Evolutionary conservation across 192 early-diverging fungal species (phyloP).

Genomic region (Chytriomyces sp.): DNA sequence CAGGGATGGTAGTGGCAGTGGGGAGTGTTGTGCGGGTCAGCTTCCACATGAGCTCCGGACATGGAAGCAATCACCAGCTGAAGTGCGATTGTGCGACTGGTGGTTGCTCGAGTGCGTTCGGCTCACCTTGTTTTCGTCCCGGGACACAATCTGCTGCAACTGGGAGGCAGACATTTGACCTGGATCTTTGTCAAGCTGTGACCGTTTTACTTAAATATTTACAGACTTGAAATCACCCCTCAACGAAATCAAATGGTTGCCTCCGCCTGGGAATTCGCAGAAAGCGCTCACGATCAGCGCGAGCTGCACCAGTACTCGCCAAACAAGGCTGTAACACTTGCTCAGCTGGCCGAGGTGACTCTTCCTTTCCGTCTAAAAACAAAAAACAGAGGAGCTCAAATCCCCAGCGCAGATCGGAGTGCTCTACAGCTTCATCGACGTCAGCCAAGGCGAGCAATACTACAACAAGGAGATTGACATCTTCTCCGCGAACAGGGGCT

Average conservation of each 20-base stretch:
- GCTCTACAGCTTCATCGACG: slow-evolving; percentile 67
- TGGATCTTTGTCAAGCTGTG: background rate
- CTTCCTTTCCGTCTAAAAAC: background rate
- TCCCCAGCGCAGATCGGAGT: slow-evolving; percentile 63
- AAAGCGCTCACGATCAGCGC: slow-evolving; percentile 1
- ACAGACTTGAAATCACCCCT: background rate
- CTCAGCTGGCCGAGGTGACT: slow-evolving; percentile 59
- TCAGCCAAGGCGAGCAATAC: slow-evolving; percentile 47
- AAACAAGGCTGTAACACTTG: slow-evolving; percentile 64
- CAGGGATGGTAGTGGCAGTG: too few relatives aligned
- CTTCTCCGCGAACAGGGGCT: slow-evolving; percentile 74
- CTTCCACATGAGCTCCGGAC: too few relatives aligned
- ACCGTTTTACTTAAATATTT: background rate
- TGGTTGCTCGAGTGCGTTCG: background rate
- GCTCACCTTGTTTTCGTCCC: slow-evolving; percentile 19
- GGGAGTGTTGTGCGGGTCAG: too few relatives aligned
- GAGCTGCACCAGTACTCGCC: slow-evolving; percentile 72
- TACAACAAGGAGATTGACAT: slow-evolving; percentile 65
- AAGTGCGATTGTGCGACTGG: too few relatives aligned
- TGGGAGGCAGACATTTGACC: background rate
- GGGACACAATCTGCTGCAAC: background rate
- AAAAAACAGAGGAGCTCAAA: background rate
- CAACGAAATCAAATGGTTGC: background rate
- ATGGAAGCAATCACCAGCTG: too few relatives aligned
- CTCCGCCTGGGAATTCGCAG: slow-evolving; percentile 1